Evolutionary conservation across 805 yeast species (phyloP), one percentile per base, ranked within the genome.

Genomic region (Candida jianshihensis): DNA sequence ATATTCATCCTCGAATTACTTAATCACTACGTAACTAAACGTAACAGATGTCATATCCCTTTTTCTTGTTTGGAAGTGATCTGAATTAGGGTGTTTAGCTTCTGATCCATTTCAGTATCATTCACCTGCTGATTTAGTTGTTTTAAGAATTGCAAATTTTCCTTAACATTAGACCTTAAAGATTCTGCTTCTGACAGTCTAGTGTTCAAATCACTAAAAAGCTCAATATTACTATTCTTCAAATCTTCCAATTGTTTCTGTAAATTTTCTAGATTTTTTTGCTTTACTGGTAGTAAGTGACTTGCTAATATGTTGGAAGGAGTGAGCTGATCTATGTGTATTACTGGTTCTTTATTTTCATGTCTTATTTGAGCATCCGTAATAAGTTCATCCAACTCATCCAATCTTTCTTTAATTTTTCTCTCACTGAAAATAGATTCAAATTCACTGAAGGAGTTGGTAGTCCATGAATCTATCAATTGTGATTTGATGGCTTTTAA

Each of bases 371-470:
- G 47, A 4, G 75, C 75, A 8, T 41, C 43, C 10, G 57, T 57
- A 20, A 71, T 60, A 21, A 70, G 53, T 33, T 67, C 72, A 45
- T 71, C 77, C 34, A 71, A 48, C 30, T 64, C 66, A 40, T 70
- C 51, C 20, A 71, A 50, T 36, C 66, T 70, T 26, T 19, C 30
- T 35, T 66, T 61, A 13, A 70, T 49, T 15, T 65, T 59, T 13
- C 71, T 38, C 34, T 77, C 81, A 8, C 55, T 47, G 46, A 68
- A 71, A 3, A 77, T 71, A 16, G 70, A 62, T 4, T 67, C 66
- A 38, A 76, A 74, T 45, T 76, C 82, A 24, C 59, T 59, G 28
- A 60, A 40, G 3, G 70, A 55, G 26, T 64, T 64, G 9, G 51
- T 41, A 24, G 54, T 60, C 74, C 78, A 75, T 33, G 68, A 71